These are phyloP conservation scores for Yarrowia osloensis DNA, from an alignment of 805 yeast genomes.

Conservation along the genomic window DNA sequence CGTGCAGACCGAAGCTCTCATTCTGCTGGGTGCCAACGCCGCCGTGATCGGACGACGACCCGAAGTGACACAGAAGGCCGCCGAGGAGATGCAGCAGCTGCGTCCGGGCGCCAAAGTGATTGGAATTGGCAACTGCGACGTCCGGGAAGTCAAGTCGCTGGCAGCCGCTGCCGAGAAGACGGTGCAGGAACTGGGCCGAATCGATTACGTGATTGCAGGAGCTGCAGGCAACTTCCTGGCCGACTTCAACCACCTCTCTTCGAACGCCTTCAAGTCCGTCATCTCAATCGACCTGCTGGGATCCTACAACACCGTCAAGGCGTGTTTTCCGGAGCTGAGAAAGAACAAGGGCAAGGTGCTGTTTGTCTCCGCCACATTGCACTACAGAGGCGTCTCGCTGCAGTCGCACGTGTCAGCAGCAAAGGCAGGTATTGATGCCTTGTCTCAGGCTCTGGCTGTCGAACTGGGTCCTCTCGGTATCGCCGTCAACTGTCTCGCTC, in stretches of 20 bases:
- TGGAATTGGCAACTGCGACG: conserved; percentile 75
- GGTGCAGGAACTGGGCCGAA: conserved; percentile 67
- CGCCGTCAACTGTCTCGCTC: conserved; percentile 81
- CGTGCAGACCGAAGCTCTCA: conserved; percentile 83
- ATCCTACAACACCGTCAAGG: conserved; percentile 86
- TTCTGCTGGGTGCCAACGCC: conserved; percentile 81
- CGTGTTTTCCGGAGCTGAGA: conserved; percentile 64
- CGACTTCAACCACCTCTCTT: conserved; percentile 72
- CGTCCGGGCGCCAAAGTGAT: conserved; percentile 69
- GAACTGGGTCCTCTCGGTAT: conserved; percentile 91
- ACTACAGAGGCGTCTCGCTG: conserved; percentile 83
- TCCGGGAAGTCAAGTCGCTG: conserved; percentile 63
- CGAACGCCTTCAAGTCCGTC: conserved; percentile 88
- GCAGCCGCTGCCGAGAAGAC: conserved; percentile 64
- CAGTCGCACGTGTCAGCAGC: conserved; percentile 93
- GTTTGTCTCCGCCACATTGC: conserved; percentile 86
- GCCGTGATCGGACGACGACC: conserved; percentile 78
- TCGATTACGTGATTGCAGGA: conserved; percentile 89
- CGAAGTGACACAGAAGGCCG: conserved; percentile 66
- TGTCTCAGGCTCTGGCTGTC: conserved; percentile 79
- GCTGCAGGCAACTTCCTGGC: conserved; percentile 94
- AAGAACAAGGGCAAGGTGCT: conserved; percentile 71
- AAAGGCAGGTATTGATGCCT: conserved; percentile 91
- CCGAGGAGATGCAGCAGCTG: conserved; percentile 59
- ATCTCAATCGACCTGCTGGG: conserved; percentile 86